Conservation (phyloP, 106 monocot genomes). For the Allium cepa region DNA sequence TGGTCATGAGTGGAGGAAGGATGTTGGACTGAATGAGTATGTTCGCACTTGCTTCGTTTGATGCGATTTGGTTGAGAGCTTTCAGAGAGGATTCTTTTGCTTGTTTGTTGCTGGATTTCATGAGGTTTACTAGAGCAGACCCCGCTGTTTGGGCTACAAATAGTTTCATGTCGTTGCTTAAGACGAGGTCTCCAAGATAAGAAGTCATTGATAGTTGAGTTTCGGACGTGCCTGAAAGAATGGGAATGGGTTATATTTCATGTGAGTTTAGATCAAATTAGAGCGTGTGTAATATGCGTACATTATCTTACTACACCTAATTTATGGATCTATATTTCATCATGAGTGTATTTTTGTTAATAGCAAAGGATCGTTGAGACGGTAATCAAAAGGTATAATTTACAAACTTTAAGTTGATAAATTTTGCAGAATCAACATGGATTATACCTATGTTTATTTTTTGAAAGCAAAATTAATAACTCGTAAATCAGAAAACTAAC, state of each 20-base stretch:
- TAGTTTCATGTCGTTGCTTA: slow-evolving; percentile 71
- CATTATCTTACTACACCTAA: too few relatives aligned
- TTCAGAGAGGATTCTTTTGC: slow-evolving; percentile 59
- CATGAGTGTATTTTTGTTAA: too few relatives aligned
- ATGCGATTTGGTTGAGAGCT: slow-evolving; percentile 66
- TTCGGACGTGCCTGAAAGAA: slow-evolving; percentile 45
- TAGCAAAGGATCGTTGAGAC: too few relatives aligned
- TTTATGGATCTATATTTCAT: too few relatives aligned
- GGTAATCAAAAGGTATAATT: too few relatives aligned
- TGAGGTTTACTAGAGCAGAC: slow-evolving; percentile 53
- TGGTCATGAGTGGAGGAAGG: slow-evolving; percentile 64
- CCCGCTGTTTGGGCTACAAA: slow-evolving; percentile 65
- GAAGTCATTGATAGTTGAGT: slow-evolving; percentile 61
- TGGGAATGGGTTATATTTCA: neutral
- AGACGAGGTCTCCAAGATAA: slow-evolving; percentile 61
- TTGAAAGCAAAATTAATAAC: too few relatives aligned
- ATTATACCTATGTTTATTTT: too few relatives aligned
- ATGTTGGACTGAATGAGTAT: slow-evolving; percentile 55
- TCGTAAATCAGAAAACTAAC: too few relatives aligned
- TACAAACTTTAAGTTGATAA: too few relatives aligned
- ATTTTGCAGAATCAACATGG: too few relatives aligned
- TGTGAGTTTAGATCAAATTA: too few relatives aligned
- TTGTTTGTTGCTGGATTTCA: slow-evolving; percentile 54
- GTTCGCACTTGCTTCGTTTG: slow-evolving; percentile 54
- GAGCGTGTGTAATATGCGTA: too few relatives aligned